Percentiles rank a stretch among this genome's conserved stretches.
phyloP scores from a whole-genome alignment of 176 grass and related monocot genomes.

The Guadua angustifolia region DNA sequence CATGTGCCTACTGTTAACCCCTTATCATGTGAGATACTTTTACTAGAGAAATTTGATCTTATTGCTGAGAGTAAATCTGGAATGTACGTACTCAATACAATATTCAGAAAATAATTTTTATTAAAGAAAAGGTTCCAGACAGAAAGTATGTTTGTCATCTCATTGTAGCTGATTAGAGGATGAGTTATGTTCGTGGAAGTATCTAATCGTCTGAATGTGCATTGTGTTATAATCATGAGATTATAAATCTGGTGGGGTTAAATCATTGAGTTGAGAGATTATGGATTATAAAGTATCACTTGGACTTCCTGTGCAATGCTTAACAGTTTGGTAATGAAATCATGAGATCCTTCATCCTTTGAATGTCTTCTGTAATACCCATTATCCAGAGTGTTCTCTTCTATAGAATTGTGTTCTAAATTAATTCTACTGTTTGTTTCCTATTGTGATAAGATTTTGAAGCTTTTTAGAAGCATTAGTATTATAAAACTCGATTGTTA shows the following conservation, averaged over 20 bases:
- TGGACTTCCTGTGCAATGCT: neutral
- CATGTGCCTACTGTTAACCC: neutral
- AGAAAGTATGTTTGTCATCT: neutral
- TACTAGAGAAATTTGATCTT: constrained; percentile 22
- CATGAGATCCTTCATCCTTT: neutral
- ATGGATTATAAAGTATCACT: neutral
- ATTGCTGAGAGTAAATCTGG: neutral
- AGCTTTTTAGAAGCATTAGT: neutral
- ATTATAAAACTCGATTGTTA: neutral
- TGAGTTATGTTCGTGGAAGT: neutral
- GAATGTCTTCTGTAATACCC: neutral
- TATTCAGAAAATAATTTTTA: constrained; percentile 6
- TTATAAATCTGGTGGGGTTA: neutral
- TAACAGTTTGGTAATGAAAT: neutral
- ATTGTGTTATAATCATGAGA: too few species aligned
- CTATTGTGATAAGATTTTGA: neutral
- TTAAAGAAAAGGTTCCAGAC: neutral
- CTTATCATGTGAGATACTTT: neutral
- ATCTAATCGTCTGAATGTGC: neutral
- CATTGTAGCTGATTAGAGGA: neutral
- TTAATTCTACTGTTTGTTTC: neutral
- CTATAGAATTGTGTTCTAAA: neutral
- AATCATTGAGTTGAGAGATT: neutral
- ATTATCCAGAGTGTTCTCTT: neutral
- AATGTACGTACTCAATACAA: neutral